Conservation (phyloP, 148 eudicot genomes). For the Rhododendron kiyosumense region DNA sequence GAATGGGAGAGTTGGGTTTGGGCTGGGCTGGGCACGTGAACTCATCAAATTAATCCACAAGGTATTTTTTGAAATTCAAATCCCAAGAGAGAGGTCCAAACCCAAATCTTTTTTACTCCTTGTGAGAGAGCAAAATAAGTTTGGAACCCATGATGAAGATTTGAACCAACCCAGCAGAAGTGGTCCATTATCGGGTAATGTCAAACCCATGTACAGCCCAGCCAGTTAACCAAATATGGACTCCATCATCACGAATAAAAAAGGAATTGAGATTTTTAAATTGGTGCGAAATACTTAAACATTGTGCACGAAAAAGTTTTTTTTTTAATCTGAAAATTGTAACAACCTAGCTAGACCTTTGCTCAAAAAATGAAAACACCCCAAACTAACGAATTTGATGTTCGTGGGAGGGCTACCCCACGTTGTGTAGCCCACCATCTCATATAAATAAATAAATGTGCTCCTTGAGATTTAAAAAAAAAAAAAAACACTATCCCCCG, state of each 20-base stretch:
- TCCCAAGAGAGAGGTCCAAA: neutral
- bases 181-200: neutral
- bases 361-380: neutral
- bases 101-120: neutral
- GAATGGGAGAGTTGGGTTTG: no score
- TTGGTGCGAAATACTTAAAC: neutral
- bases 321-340: no score
- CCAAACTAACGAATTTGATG: no score
- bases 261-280: no score
- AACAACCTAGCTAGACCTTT: neutral
- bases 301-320: neutral
- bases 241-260: no score
- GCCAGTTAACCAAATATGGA: neutral
- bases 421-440: no score
- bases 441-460: no score
- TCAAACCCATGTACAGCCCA: neutral
- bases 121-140: neutral
- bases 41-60: neutral
- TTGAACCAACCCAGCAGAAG: neutral
- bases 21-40: neutral
- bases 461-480: no score
- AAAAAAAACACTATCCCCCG: neutral
- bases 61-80: neutral
- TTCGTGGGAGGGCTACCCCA: no score
- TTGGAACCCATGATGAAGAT: neutral